Evolutionary conservation across 805 yeast genomes (phyloP), one percentile per base, ranked within the genome.

Genomic region (Millerago galiae): DNA sequence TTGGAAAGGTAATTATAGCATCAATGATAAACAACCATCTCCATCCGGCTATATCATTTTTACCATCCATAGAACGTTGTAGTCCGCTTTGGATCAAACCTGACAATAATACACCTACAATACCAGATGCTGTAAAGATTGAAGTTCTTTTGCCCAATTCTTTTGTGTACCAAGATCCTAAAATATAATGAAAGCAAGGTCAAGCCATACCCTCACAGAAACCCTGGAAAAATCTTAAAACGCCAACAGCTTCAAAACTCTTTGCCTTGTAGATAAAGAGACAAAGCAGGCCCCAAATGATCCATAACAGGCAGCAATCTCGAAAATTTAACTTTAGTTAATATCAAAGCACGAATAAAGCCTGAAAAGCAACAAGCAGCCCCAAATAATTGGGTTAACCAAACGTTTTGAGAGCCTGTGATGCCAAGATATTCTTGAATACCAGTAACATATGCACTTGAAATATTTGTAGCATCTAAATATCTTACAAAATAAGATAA

Each of bases 61-160:
- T 37, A 13, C 45, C 46, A 27, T 42, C 8, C 34, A 47, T 29
- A 12, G 43, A 29, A 12, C 34, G 32, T 14, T 45, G 42, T 17
- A 38, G 29, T 13, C 45, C 49, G 21, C 46, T 31, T 38, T 46
- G 47, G 25, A 46, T 77, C 34, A 44, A 44, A 14, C 50, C 50
- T 3, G 79, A 67, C 12, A 80, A 73, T 36, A 36, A 37, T 10
- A 41, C 40, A 15, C 45, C 42, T 4, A 35, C 41, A 26, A 38
- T 34, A 26, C 47, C 47, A 34, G 42, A 38, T 14, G 41, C 39
- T 14, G 38, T 41, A 29, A 34, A 78, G 41, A 79, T 64, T 36
- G 79, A 79, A n/a, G 81, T 81, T 56, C 86, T 67, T 51, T 83
- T 67, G 33, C 75, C 67, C 43, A 78, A 65, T 60, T 81, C 83